Conservation (phyloP, 2,329 filamentous ascomycete genomes). For the Daldinia sp. region DNA sequence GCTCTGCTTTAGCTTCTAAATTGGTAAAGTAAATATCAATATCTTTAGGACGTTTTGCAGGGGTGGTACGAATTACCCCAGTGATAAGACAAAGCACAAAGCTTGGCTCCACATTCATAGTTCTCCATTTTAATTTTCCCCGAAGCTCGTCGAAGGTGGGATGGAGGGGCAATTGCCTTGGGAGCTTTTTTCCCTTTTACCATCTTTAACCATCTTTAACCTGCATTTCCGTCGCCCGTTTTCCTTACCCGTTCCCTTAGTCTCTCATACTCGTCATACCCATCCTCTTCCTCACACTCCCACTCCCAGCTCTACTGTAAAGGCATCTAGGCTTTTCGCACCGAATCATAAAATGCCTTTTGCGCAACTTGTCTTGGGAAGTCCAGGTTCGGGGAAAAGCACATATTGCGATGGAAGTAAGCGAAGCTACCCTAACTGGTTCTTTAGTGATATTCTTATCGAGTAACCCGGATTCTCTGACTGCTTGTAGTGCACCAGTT, state of each 20-base stretch:
- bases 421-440: conserved; percentile 59
- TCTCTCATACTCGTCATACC: background rate
- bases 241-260: conserved; percentile 4
- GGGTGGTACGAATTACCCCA: conserved; percentile 36
- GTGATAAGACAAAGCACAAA: conserved; percentile 34
- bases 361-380: conserved; percentile 88
- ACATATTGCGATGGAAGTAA: conserved; percentile 96
- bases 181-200: conserved; percentile 22
- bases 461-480: conserved; percentile 18
- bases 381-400: conserved; percentile 94
- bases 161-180: conserved; percentile 48
- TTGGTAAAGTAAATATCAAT: conserved; percentile 42
- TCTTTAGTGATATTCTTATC: conserved; percentile 14
- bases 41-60: conserved; percentile 19
- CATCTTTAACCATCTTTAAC: conserved; percentile 6
- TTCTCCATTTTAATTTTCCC: conserved; percentile 43
- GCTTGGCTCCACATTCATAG: conserved; percentile 29
- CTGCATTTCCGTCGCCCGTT: background rate
- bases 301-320: background rate
- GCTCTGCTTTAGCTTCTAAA: background rate
- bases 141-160: conserved; percentile 34
- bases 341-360: conserved; percentile 65
- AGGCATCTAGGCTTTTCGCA: background rate
- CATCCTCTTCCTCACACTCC: too few species aligned
- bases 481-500: conserved; percentile 85